These are phyloP conservation scores for Plasmodium inui DNA, from an alignment of 169 alveolate species.

Conservation along the genomic window DNA sequence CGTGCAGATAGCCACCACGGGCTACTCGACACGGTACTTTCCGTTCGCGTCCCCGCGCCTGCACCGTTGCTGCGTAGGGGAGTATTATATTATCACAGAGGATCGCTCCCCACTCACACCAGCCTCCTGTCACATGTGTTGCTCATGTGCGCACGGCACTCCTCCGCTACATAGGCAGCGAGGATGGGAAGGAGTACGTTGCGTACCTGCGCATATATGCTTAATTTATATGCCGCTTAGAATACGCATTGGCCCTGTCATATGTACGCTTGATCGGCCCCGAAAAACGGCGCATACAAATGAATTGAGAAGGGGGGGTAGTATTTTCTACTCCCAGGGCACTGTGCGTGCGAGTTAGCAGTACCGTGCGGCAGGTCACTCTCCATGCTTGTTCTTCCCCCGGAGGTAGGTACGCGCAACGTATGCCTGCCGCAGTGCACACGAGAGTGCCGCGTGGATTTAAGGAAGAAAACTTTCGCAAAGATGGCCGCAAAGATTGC, in stretches of 20 bases:
- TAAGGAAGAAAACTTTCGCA: too few relatives aligned
- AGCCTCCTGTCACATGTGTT: background rate
- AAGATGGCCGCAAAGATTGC: background rate
- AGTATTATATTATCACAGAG: background rate
- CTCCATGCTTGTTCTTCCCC: background rate
- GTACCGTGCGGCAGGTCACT: background rate
- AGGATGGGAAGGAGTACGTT: background rate
- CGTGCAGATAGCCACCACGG: background rate
- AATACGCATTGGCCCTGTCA: background rate
- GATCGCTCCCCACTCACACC: background rate
- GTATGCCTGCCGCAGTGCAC: background rate
- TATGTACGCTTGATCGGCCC: background rate
- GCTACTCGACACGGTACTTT: background rate
- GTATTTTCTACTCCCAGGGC: background rate
- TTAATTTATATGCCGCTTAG: background rate
- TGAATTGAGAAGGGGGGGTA: background rate
- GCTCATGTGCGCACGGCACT: background rate
- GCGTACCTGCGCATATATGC: background rate
- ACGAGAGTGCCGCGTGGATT: background rate
- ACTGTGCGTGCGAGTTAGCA: background rate
- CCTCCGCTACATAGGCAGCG: background rate
- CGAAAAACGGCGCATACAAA: background rate
- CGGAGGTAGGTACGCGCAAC: background rate
- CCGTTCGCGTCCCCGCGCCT: background rate
- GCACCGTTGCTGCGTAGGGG: background rate